phyloP scores from a whole-genome alignment of 352 stramenopile genomes.

The Stramenopiles sp. region DNA sequence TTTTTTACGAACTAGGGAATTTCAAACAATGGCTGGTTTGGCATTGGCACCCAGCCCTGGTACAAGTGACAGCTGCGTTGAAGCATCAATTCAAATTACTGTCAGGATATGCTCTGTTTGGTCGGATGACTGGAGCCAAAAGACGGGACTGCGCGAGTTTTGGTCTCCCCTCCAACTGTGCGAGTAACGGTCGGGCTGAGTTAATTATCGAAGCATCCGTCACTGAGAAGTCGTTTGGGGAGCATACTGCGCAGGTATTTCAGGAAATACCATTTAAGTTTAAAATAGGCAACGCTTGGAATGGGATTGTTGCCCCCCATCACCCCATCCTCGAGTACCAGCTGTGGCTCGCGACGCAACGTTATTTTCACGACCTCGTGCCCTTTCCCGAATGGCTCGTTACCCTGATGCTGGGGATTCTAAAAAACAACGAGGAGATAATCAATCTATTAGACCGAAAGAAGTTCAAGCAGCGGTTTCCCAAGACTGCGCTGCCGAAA shows the following conservation, averaged over 20 bases:
- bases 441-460: neutral
- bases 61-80: neutral
- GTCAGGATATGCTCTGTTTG: neutral
- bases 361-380: neutral
- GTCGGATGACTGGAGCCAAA: neutral
- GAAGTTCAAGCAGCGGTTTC: neutral
- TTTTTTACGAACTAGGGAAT: neutral
- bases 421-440: neutral
- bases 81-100: neutral
- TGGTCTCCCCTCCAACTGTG: neutral
- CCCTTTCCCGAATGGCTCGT: neutral
- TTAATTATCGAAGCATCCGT: conserved; percentile 1
- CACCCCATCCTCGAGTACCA: neutral
- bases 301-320: neutral
- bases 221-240: too few relatives aligned
- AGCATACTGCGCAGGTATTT: too few relatives aligned
- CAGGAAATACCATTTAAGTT: neutral
- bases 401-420: neutral
- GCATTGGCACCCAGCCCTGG: neutral
- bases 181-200: neutral
- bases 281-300: neutral
- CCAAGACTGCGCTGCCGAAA: neutral
- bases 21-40: neutral
- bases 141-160: neutral
- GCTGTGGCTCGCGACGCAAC: neutral